Percentiles rank a stretch among this genome's conserved stretches.
phyloP scores from a whole-genome alignment of 257 asterid species.

The Nicotiana attenuata region DNA sequence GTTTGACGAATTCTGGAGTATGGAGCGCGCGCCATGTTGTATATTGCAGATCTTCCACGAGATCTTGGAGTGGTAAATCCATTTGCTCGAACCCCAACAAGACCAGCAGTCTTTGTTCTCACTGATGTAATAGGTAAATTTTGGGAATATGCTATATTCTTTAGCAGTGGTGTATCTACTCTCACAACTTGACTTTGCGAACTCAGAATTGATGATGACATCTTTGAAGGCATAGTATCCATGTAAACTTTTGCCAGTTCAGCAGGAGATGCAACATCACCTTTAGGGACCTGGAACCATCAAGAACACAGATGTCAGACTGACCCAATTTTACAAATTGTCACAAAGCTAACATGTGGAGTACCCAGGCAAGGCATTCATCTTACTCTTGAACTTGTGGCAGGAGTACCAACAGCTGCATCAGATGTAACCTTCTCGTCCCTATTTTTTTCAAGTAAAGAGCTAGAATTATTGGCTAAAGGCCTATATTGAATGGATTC shows the following conservation, averaged over 20 bases:
- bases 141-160: conserved; percentile 35
- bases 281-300: conserved; percentile 48
- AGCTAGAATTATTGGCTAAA: not conserved
- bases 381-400: conserved; percentile 15
- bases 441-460: not conserved
- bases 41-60: conserved; percentile 80
- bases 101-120: conserved; percentile 19
- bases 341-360: not conserved
- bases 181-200: conserved; percentile 36
- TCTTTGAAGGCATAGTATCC: conserved; percentile 64
- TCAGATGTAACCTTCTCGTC: not conserved
- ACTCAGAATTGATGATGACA: conserved; percentile 53
- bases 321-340: not conserved
- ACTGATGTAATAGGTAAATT: conserved; percentile 36
- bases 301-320: conserved; percentile 19
- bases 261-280: conserved; percentile 69
- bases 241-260: conserved; percentile 89
- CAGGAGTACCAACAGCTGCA: not conserved
- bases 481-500: not conserved
- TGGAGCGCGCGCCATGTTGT: conserved; percentile 91
- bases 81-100: conserved; percentile 43
- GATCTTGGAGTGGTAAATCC: conserved; percentile 64
- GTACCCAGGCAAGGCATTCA: not conserved
- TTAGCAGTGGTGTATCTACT: conserved; percentile 12
- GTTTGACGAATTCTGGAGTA: conserved; percentile 55